Base-by-base conservation (phyloP, 2,329 filamentous ascomycete genomes). In the Alternaria burnsii region DNA sequence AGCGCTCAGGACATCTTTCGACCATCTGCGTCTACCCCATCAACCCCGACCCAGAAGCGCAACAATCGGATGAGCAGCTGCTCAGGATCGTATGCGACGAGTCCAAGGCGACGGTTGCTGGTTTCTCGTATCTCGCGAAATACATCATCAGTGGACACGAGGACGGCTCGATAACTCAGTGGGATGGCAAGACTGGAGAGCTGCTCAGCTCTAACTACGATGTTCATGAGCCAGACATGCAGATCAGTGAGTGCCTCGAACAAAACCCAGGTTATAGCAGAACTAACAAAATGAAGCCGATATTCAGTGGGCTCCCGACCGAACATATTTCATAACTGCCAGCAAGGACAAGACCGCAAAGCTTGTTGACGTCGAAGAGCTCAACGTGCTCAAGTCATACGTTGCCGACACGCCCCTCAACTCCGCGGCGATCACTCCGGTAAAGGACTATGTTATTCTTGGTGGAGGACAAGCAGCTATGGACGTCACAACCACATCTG, bases 101-200 rank as follows among this genome's bases (percentile, higher is more conserved):
- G 77, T 95, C 91, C 87, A 98, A 98, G 86, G 94, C 95, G 62
- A 98, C 94, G 34, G 95, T 98, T 65, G 95, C 95, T 58, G 95
- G 94, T 69, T 99, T 94, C 91, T 96, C 93, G 83, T 97, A 94
- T 82, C 81, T 97, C 73, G 90, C 87, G 80, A 94, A 94, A 83
- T 98, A 94, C 85, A 99, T 99, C 82, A 96, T 99, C 78, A 92
- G 94, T 60, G 94, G 94, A 69, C 95, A 99, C 83, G 95, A 98
- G 82, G 94, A 99, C 80, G 95, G 95, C 74, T 94, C 90, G 67
- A 87, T 99, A 65, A 94, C 92, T 67, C 87, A 90, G 76, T 99
- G 93, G 80, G 94, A 99, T 81, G 91, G 88, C 71, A 97, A 98
- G 89, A 89, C 89, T 58, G 94, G 94, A 78, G 93, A 97, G 70